phyloP scores from a whole-genome alignment of 129 eudicot species.

The Pseudognaphalium luteoalbum region DNA sequence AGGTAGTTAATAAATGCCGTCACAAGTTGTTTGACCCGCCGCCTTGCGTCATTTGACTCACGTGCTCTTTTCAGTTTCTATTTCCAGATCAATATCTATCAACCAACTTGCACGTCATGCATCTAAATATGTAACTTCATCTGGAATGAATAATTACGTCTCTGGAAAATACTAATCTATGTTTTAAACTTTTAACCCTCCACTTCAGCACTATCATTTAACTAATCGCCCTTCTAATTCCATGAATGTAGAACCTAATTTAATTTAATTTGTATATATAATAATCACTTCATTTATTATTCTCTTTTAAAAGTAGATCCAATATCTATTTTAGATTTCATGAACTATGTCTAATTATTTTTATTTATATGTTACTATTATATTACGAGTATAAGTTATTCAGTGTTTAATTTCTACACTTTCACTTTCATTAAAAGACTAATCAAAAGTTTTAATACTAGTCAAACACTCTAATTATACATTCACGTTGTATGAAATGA shows the following conservation, averaged over 20 bases:
- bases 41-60: constrained; percentile 62
- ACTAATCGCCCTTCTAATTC: background rate
- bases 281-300: background rate
- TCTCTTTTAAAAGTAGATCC: background rate
- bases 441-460: background rate
- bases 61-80: constrained; percentile 33
- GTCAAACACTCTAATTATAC: background rate
- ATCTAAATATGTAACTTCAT: background rate
- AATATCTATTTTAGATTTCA: background rate
- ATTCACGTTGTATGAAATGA: background rate
- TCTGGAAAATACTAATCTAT: background rate
- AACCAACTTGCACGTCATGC: background rate
- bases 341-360: background rate
- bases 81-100: constrained; percentile 3
- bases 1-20: constrained; percentile 32
- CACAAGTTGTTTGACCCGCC: constrained; percentile 44
- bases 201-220: background rate
- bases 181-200: background rate
- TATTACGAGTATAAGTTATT: background rate
- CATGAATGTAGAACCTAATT: background rate
- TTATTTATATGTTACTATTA: too few species aligned
- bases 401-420: background rate
- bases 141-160: background rate
- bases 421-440: background rate
- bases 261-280: background rate